phyloP scores from a whole-genome alignment of 805 yeast genomes.

The Candida mattraensis region DNA sequence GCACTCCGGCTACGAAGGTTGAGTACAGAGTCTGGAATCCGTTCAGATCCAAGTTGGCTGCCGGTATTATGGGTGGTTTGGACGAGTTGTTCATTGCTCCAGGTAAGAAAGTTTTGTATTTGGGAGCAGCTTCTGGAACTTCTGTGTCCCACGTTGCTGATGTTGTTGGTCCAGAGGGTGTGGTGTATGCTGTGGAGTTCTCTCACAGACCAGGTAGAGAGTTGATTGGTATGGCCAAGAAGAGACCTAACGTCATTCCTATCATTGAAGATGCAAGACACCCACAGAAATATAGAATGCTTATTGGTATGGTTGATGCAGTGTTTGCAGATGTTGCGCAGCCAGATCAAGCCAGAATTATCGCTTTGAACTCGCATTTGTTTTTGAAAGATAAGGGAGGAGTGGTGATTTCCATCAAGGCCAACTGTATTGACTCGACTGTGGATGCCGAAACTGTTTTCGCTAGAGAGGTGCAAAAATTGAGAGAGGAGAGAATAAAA shows the following conservation, averaged over 20 bases:
- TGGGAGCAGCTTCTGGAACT: constrained; percentile 99
- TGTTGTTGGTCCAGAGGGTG: constrained; percentile 98
- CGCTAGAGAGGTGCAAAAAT: constrained; percentile 98
- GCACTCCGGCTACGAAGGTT: constrained; percentile 85
- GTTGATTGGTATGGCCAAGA: constrained; percentile 98
- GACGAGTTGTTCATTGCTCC: constrained; percentile 97
- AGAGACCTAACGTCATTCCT: constrained; percentile 99
- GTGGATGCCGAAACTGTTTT: constrained; percentile 99
- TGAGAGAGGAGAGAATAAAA: constrained; percentile 98
- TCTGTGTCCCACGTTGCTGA: constrained; percentile 98
- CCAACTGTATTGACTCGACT: constrained; percentile 99
- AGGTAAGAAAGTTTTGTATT: constrained; percentile 94
- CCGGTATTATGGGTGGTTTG: constrained; percentile 99
- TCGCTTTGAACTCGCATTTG: constrained; percentile 96
- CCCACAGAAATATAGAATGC: constrained; percentile 99
- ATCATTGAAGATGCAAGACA: constrained; percentile 99
- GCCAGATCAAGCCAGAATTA: constrained; percentile 99
- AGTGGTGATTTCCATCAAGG: constrained; percentile 97
- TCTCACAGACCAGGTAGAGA: constrained; percentile 99
- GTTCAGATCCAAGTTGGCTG: constrained; percentile 98
- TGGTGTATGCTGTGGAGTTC: constrained; percentile 98
- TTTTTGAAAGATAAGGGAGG: constrained; percentile 98
- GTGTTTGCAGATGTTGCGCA: constrained; percentile 99
- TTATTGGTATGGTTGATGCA: constrained; percentile 97
- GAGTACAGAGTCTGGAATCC: constrained; percentile 99